Conservation (phyloP, 2,329 filamentous ascomycete genomes). For the Cladosporium sphaerospermum region DNA sequence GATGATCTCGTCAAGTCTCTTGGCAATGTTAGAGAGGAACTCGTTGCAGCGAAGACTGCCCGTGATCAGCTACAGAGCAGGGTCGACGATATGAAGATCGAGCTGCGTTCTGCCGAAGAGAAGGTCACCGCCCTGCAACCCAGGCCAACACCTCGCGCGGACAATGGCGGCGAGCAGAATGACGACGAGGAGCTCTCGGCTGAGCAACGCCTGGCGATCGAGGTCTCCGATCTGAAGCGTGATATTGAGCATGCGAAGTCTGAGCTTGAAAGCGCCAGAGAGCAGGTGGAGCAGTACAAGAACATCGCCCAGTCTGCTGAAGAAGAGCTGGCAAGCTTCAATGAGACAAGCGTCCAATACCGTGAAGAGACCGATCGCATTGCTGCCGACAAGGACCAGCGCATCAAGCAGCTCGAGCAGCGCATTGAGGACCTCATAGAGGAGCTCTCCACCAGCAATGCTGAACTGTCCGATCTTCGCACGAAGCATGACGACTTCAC, state of each 20-base stretch:
- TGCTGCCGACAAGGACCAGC: conserved; percentile 69
- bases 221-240: conserved; percentile 79
- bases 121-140: conserved; percentile 74
- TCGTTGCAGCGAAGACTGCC: conserved; percentile 77
- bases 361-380: conserved; percentile 75
- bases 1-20: conserved; percentile 82
- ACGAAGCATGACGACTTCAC: conserved; percentile 71
- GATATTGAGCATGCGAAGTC: conserved; percentile 75
- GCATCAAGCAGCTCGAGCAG: conserved; percentile 74
- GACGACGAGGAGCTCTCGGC: conserved; percentile 49
- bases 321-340: conserved; percentile 74
- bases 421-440: conserved; percentile 75
- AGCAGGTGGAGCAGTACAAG: conserved; percentile 81
- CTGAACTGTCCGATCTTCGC: conserved; percentile 71
- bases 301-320: conserved; percentile 80
- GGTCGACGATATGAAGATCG: conserved; percentile 81
- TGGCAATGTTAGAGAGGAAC: conserved; percentile 75
- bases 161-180: conserved; percentile 37
- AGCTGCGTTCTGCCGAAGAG: conserved; percentile 84
- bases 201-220: conserved; percentile 74
- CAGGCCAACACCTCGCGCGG: conserved; percentile 26
- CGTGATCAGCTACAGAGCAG: conserved; percentile 83
- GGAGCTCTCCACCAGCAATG: conserved; percentile 76
- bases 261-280: conserved; percentile 74
- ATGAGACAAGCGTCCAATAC: conserved; percentile 77